Evolutionary conservation across 768 basidiomycete species (phyloP).

Genomic region (Brasilioporus rufonigricans): DNA sequence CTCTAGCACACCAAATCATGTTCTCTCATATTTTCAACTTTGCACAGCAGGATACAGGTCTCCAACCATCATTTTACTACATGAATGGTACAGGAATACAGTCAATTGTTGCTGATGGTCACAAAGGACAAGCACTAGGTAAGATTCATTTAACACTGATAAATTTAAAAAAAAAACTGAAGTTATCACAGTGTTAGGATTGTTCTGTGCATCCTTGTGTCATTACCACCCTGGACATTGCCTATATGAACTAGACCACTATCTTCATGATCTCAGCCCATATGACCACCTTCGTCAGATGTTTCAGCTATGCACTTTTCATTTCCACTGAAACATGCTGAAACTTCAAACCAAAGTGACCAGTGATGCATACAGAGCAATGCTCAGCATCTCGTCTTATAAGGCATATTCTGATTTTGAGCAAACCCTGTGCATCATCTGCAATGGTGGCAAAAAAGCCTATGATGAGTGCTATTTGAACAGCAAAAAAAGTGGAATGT

Average conservation of each 20-base stretch:
- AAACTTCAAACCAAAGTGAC: neutral
- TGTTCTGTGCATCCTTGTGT: too few species aligned
- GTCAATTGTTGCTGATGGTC: slow-evolving; percentile 6
- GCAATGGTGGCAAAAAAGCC: too few species aligned
- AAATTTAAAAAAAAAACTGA: too few species aligned
- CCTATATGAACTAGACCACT: too few species aligned
- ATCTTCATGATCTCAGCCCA: neutral
- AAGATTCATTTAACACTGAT: too few species aligned
- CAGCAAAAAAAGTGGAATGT: too few species aligned
- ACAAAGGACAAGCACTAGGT: slow-evolving; percentile 4
- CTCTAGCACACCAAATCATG: neutral
- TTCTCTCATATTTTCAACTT: slow-evolving; percentile 5
- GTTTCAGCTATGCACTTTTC: neutral
- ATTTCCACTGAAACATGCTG: neutral
- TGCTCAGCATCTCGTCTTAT: too few species aligned
- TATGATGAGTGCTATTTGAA: too few species aligned
- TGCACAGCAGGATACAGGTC: neutral
- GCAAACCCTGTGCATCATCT: too few species aligned
- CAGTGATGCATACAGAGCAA: neutral
- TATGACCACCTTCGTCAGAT: neutral
- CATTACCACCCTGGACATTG: too few species aligned
- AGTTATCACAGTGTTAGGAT: too few species aligned
- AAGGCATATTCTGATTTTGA: too few species aligned
- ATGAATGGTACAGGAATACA: neutral
- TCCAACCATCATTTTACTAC: neutral